Evolutionary conservation across 768 basidiomycete species (phyloP).

Genomic region (Omphalotus guepiniiformis): DNA sequence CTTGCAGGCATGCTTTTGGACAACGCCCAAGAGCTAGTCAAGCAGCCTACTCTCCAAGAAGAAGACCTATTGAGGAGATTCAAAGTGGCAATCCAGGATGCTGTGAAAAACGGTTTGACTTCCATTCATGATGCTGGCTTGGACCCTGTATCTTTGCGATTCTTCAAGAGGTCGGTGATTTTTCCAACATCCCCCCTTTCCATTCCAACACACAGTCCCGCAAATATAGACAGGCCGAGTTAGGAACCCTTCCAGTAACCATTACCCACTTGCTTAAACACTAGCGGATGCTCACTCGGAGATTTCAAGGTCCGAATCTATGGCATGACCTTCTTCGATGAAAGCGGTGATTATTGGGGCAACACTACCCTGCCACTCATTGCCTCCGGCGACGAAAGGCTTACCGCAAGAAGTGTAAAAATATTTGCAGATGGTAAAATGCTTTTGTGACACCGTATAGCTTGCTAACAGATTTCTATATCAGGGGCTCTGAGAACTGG

Average conservation of each 20-base stretch:
- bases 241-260: slow-evolving; percentile 57
- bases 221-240: slow-evolving; percentile 53
- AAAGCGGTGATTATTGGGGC: slow-evolving; percentile 69
- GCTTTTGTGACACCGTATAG: slow-evolving; percentile 6
- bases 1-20: slow-evolving; percentile 66
- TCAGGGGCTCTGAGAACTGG: slow-evolving; percentile 86
- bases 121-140: slow-evolving; percentile 86
- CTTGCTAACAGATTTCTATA: slow-evolving; percentile 4
- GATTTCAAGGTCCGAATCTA: slow-evolving; percentile 64
- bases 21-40: slow-evolving; percentile 78
- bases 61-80: slow-evolving; percentile 59
- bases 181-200: not conserved
- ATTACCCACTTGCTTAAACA: not conserved
- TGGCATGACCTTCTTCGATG: slow-evolving; percentile 72
- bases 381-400: slow-evolving; percentile 52
- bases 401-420: slow-evolving; percentile 74
- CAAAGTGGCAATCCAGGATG: slow-evolving; percentile 59
- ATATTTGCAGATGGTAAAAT: slow-evolving; percentile 66
- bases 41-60: slow-evolving; percentile 60
- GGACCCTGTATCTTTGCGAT: slow-evolving; percentile 60
- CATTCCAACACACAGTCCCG: slow-evolving; percentile 10
- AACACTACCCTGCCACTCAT: slow-evolving; percentile 54
- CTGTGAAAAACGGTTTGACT: slow-evolving; percentile 69
- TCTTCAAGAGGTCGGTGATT: slow-evolving; percentile 58
- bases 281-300: slow-evolving; percentile 8